Base-by-base conservation (phyloP, 2,329 filamentous ascomycete species). In the Aureobasidium sp. region DNA sequence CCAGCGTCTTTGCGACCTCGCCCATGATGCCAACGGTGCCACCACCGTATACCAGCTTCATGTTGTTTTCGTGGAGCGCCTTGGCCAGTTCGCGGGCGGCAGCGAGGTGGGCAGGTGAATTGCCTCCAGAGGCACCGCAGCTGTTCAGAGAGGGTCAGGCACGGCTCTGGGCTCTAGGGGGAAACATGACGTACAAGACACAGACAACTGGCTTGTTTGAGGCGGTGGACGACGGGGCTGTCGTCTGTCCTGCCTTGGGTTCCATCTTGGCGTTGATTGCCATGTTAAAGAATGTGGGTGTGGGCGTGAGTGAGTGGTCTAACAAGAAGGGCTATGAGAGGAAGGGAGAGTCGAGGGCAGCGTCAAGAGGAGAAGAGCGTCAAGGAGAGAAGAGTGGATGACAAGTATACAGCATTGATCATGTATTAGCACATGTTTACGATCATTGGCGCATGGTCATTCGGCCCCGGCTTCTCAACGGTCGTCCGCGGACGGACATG, bases 21-120 rank as follows among this genome's bases (percentile, higher is more conserved):
- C 94, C 94, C 94, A 99, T 99, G 49, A 99, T 83, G 11, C 94
- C 94, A 41, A 91, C 86, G 2, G 93, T 97, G 70, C 94, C 94
- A 68, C 94, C 94, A 68, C 94, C 94, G 75, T 97, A 99, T 66
- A 97, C 91, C 47, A 99, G 85, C 11, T 84, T 82, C 70, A 95
- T 91, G 73, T 90, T 86, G 71, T 89, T 83, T 56, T 83, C 81
- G 72, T 91, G 88, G 77, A 97, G 88, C 66, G 82, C 80, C 37
- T 79, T 79, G 61, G 88, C 93, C 15, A 97, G 85, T 34, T 84
- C 77, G 42, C 87, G 87, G 2, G 94, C 94, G 8, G 91, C 87
- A 73, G 87, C 85, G 70, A 95, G 77, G 75, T 97, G 90, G 5
- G 81, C 82, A 15, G 90, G 86, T 65, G 84, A 87, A 57, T 80